Base-by-base conservation (phyloP, 2,329 filamentous ascomycete species). In the Pezicula carpinea region DNA sequence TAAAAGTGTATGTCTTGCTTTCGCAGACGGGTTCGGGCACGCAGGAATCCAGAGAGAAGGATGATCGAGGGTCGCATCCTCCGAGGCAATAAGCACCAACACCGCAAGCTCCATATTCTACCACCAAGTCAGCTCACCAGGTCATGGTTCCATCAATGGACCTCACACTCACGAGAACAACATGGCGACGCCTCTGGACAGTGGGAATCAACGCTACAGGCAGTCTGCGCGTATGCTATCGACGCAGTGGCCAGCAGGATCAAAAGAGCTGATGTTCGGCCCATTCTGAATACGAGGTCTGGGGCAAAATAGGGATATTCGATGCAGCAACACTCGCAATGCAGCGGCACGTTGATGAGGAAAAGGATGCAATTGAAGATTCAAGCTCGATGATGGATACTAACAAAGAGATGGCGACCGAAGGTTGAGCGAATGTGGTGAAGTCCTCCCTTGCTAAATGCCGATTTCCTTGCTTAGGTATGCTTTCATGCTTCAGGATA, bases 71-170 rank as follows among this genome's bases (percentile, higher is more conserved):
- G 65, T 97, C 92, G 73, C 93, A 99, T 53, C 93, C 93, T 60
- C 93, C 93, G 17, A 99, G 80, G 64, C 93, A 99, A 77, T 87
- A 97, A 47, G 91, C 93, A 61, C 93, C 93, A 47, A 90, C 82
- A 71, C 92, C 93, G 63, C 93, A 97, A 68, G 92, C 77, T 59
- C 89, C 89, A 69, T 96, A 97, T 69, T 93, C 89, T 95, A 61
- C 43, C 26, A 11, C 26, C 58, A 7, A 22, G 35, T 41, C 14
- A 31, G 34, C 6, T 31, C 26, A 52, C 56, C 38, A 56, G 49
- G 32, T 17, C 15, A 8, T 29, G 42, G 5, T 11, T 21, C 35
- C 39, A 21, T 35, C 23, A 13, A 39, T 47, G 5, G 22, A 22
- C 19, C 26, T 23, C 15, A 33, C 33, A 56, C 85, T 73, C 74